Percentiles rank a stretch among this genome's conserved stretches.
phyloP scores from a whole-genome alignment of 1,284 basidiomycete genomes.

The Puccinia polysora region DNA sequence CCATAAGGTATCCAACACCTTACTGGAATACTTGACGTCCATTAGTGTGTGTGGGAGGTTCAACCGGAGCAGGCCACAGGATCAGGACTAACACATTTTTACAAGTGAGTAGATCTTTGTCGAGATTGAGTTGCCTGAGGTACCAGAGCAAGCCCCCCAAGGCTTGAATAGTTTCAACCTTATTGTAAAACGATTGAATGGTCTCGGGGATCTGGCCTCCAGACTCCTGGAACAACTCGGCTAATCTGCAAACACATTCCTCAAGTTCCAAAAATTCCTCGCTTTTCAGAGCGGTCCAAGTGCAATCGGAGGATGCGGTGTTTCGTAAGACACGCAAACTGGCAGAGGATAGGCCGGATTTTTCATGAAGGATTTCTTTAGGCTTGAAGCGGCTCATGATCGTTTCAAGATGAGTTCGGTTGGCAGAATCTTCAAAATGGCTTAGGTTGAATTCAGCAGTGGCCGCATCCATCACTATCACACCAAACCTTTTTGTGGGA shows the following conservation, averaged over 20 bases:
- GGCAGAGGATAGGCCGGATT: conserved; percentile 59
- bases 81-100: conserved; percentile 14
- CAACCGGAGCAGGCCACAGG: neutral
- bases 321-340: conserved; percentile 50
- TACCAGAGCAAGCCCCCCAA: conserved; percentile 88
- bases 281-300: conserved; percentile 76
- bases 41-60: too few species aligned
- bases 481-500: conserved; percentile 63
- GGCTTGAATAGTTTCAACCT: conserved; percentile 68
- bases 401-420: conserved; percentile 87
- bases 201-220: conserved; percentile 63
- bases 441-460: conserved; percentile 94
- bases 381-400: conserved; percentile 84
- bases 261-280: conserved; percentile 74
- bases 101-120: conserved; percentile 71
- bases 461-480: conserved; percentile 90
- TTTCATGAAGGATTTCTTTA: conserved; percentile 87
- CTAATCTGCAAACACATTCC: conserved; percentile 67
- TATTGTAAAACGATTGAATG: conserved; percentile 67
- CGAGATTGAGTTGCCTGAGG: conserved; percentile 82
- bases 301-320: conserved; percentile 56
- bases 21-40: conserved; percentile 54
- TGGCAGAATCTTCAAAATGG: conserved; percentile 84
- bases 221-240: conserved; percentile 58
- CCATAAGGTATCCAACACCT: conserved; percentile 89